These are phyloP conservation scores for Baeospora myosura DNA, from an alignment of 1,284 basidiomycete species.

Conservation along the genomic window DNA sequence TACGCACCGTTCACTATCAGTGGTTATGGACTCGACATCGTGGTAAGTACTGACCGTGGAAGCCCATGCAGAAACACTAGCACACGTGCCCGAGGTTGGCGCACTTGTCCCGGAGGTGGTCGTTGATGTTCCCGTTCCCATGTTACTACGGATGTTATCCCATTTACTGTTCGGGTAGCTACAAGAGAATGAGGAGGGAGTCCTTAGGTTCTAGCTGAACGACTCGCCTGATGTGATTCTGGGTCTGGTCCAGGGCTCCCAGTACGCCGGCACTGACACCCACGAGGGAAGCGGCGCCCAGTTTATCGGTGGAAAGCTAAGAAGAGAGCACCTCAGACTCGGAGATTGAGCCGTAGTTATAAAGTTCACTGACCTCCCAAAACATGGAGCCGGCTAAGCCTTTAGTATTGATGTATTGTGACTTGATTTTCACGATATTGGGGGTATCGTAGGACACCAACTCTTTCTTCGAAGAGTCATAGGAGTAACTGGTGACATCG, in stretches of 20 bases:
- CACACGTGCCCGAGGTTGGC: conserved; percentile 32
- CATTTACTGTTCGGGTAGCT: conserved; percentile 63
- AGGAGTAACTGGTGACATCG: conserved; percentile 75
- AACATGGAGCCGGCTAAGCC: conserved; percentile 74
- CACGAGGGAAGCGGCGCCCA: conserved; percentile 50
- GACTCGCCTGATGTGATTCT: conserved; percentile 56
- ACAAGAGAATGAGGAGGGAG: background rate
- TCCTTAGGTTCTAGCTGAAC: background rate
- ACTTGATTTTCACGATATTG: conserved; percentile 66
- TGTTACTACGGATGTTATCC: conserved; percentile 61
- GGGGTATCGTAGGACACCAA: conserved; percentile 80
- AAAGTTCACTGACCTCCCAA: conserved; percentile 54
- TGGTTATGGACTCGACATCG: background rate
- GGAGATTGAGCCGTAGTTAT: background rate
- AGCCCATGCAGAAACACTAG: conserved; percentile 46
- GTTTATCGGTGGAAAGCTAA: conserved; percentile 60
- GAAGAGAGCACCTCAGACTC: conserved; percentile 11
- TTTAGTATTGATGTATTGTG: conserved; percentile 62
- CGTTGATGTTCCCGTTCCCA: conserved; percentile 32
- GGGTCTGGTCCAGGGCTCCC: conserved; percentile 51
- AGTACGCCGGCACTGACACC: conserved; percentile 38
- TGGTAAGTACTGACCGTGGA: conserved; percentile 23
- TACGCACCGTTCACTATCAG: conserved; percentile 12
- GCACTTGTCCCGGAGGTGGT: conserved; percentile 20
- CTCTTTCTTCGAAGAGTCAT: conserved; percentile 57